Percentiles rank a stretch among this genome's conserved stretches.
Conservation (phyloP, 2,329 filamentous ascomycete species). For the Penicillium expansum region DNA sequence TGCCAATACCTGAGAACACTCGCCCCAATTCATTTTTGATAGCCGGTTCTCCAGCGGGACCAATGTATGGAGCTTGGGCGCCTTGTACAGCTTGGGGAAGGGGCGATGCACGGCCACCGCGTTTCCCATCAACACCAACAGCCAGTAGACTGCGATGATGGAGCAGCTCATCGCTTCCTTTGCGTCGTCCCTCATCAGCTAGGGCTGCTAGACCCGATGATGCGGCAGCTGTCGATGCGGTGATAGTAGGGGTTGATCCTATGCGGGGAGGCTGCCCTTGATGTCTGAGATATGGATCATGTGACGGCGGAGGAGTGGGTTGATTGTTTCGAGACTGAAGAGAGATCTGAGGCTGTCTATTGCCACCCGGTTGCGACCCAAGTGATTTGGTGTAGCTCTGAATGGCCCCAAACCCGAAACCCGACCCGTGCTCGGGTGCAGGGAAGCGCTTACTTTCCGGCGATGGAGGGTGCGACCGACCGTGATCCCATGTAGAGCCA, state of each 20-base stretch:
- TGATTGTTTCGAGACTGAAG: constrained; percentile 36
- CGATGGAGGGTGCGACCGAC: constrained; percentile 38
- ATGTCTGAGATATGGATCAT: constrained; percentile 33
- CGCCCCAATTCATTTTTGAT: constrained; percentile 94
- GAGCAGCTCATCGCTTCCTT: constrained; percentile 55
- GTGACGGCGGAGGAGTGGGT: constrained; percentile 34
- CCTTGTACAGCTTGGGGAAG: constrained; percentile 92
- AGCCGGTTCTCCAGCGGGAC: constrained; percentile 75
- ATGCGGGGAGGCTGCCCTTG: constrained; percentile 36
- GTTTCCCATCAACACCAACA: constrained; percentile 69
- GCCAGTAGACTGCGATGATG: constrained; percentile 69
- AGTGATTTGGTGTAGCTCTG: constrained; percentile 44
- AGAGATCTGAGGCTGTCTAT: constrained; percentile 33
- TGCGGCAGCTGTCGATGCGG: constrained; percentile 27
- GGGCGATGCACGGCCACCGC: constrained; percentile 80
- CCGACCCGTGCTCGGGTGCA: constrained; percentile 29
- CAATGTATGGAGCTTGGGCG: constrained; percentile 75
- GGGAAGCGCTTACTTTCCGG: constrained; percentile 39
- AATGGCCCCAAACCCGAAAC: constrained; percentile 41
- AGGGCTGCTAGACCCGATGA: constrained; percentile 26
- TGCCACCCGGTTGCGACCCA: constrained; percentile 38
- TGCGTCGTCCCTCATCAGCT: constrained; percentile 42
- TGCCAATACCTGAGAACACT: constrained; percentile 91
- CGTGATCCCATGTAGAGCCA: constrained; percentile 36
- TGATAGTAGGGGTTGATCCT: constrained; percentile 29